phyloP scores from a whole-genome alignment of 139 green algal genomes.

The Chlorella sp. region DNA sequence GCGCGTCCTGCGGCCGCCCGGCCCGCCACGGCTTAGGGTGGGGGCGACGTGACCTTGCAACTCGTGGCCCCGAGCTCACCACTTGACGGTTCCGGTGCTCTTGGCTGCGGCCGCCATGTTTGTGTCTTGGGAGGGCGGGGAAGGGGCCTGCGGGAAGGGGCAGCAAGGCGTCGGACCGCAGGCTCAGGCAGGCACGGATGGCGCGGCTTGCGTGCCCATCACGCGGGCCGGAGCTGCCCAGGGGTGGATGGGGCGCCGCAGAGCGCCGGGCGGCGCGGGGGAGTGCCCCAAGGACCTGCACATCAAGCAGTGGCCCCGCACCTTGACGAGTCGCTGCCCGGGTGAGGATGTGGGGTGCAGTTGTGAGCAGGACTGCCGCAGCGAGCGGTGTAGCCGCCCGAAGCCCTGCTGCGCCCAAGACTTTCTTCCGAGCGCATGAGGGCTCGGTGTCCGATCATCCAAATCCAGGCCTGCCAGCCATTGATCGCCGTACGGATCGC shows the following conservation, averaged over 20 bases:
- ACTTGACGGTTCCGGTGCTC: conserved; percentile 73
- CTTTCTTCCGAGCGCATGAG: too few relatives aligned
- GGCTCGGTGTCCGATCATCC: too few relatives aligned
- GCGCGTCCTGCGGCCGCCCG: too few relatives aligned
- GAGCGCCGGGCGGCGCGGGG: not conserved
- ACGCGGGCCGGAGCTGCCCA: not conserved
- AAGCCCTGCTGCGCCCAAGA: too few relatives aligned
- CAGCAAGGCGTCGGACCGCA: not conserved
- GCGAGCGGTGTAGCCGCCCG: too few relatives aligned
- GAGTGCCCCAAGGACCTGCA: too few relatives aligned
- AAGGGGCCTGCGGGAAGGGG: not conserved
- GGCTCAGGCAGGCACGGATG: not conserved
- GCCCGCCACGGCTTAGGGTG: not conserved
- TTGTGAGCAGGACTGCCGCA: too few relatives aligned
- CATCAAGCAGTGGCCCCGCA: too few relatives aligned
- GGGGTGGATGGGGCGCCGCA: not conserved
- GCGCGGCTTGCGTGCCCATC: not conserved
- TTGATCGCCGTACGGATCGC: too few relatives aligned
- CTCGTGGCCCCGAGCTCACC: conserved; percentile 16
- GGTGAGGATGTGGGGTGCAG: too few relatives aligned
- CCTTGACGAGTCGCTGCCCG: too few relatives aligned
- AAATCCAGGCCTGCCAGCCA: too few relatives aligned
- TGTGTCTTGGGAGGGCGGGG: not conserved
- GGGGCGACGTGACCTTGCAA: not conserved
- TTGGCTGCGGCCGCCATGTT: conserved; percentile 46